These are phyloP conservation scores for Mycena citricolor DNA, from an alignment of 1,284 basidiomycete species.

Conservation along the genomic window DNA sequence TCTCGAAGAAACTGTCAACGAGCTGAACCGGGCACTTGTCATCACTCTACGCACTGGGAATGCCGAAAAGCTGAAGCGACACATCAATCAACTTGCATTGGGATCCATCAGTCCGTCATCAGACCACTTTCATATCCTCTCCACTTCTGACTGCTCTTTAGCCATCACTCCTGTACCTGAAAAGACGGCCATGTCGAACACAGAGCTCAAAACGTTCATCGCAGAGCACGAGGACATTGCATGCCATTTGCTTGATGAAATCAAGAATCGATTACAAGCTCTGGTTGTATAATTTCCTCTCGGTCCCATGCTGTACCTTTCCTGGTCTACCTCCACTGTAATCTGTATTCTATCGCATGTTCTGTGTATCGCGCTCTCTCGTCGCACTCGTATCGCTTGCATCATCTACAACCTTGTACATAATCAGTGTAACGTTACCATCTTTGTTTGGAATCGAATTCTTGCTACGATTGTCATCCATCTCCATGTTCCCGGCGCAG, in stretches of 20 bases:
- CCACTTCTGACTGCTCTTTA: too few relatives aligned
- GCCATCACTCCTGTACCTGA: too few relatives aligned
- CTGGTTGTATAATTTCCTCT: too few relatives aligned
- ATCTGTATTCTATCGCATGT: conserved; percentile 1
- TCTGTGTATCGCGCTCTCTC: conserved; percentile 1
- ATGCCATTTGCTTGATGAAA: not conserved
- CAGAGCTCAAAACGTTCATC: not conserved
- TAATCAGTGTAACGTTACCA: not conserved
- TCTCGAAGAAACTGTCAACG: not conserved
- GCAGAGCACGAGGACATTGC: not conserved
- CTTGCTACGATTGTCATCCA: not conserved
- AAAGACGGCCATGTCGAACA: not conserved
- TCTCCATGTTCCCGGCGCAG: too few relatives aligned
- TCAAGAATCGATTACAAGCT: conserved; percentile 3
- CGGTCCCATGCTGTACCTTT: not conserved
- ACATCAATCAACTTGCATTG: not conserved
- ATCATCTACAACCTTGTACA: conserved; percentile 1
- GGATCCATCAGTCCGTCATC: too few relatives aligned
- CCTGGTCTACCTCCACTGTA: not conserved
- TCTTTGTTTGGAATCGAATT: not conserved
- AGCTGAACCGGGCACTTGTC: not conserved
- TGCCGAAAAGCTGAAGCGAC: not conserved
- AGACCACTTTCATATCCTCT: too few relatives aligned
- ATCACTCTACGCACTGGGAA: not conserved
- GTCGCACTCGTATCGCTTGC: not conserved